Percentiles rank a stretch among this genome's conserved stretches.
phyloP scores from a whole-genome alignment of 1,284 basidiomycete genomes.

The Cutaneotrichosporon daszewskae region DNA sequence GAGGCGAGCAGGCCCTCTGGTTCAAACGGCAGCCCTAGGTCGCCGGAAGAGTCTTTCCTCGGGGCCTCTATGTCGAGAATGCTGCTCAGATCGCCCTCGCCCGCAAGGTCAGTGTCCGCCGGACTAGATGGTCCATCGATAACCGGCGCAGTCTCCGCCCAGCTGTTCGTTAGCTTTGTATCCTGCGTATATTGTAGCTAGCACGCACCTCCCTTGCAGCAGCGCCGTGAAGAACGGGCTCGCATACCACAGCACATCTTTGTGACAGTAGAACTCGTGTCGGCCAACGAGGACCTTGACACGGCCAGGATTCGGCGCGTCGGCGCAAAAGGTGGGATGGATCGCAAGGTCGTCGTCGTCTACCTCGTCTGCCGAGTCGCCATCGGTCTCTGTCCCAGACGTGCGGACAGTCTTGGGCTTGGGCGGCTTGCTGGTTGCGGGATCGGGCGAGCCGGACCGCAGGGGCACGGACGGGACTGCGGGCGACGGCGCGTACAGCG shows the following conservation, averaged over 20 bases:
- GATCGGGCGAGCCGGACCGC: no score
- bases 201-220: slow-evolving; percentile 36
- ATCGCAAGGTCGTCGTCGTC: slow-evolving; percentile 31
- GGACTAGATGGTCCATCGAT: not conserved
- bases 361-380: slow-evolving; percentile 12
- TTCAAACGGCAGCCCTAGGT: no score
- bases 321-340: slow-evolving; percentile 33
- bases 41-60: not conserved
- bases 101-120: slow-evolving; percentile 5
- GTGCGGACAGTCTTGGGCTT: no score
- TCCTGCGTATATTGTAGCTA: not conserved
- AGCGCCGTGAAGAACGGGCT: slow-evolving; percentile 44
- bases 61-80: not conserved
- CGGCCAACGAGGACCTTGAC: slow-evolving; percentile 40
- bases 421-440: no score
- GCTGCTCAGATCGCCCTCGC: not conserved
- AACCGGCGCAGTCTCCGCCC: slow-evolving; percentile 30
- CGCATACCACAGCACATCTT: slow-evolving; percentile 43
- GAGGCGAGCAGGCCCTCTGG: not conserved
- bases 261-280: slow-evolving; percentile 45
- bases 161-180: slow-evolving; percentile 23
- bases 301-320: slow-evolving; percentile 30
- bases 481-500: slow-evolving; percentile 21
- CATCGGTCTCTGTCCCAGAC: no score
- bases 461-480: no score